Evolutionary conservation across 2,329 filamentous ascomycete genomes (phyloP).

Genomic region (Ophiostoma perfectum): DNA sequence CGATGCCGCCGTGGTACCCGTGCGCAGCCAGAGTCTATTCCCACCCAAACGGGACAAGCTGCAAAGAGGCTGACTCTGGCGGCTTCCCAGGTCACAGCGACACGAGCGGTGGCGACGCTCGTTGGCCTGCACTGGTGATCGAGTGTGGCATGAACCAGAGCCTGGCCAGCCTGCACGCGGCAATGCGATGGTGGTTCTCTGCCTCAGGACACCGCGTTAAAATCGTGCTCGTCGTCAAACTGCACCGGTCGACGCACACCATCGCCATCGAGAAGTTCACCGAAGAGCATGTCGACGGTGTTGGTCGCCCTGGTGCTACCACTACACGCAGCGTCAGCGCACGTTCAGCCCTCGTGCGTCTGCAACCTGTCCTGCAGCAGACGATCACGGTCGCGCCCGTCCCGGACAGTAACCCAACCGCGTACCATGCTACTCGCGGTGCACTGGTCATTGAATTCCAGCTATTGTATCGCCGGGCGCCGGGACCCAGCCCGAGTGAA

Average conservation of each 20-base stretch:
- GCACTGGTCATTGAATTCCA: neutral
- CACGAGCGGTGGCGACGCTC: neutral
- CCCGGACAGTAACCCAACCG: neutral
- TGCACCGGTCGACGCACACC: neutral
- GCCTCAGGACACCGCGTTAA: slow-evolving; percentile 13
- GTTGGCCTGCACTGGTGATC: slow-evolving; percentile 13
- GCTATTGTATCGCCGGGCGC: neutral
- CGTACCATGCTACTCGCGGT: neutral
- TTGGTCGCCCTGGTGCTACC: neutral
- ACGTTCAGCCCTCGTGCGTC: neutral
- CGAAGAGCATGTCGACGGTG: neutral
- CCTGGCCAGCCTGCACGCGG: neutral
- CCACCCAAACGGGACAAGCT: neutral
- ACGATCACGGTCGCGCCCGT: neutral
- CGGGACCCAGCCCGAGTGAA: neutral
- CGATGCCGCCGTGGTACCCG: neutral
- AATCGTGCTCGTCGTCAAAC: slow-evolving; percentile 9
- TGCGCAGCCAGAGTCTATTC: neutral
- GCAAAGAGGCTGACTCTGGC: slow-evolving; percentile 8
- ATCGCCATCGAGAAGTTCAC: slow-evolving; percentile 12
- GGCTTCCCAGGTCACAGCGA: neutral
- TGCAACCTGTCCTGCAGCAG: neutral
- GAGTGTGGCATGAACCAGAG: slow-evolving; percentile 4
- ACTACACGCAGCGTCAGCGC: neutral
- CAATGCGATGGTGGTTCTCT: slow-evolving; percentile 14